These are phyloP conservation scores for Pelargonium myrrhifolium DNA, from an alignment of 441 rosid species.

Conservation along the genomic window DNA sequence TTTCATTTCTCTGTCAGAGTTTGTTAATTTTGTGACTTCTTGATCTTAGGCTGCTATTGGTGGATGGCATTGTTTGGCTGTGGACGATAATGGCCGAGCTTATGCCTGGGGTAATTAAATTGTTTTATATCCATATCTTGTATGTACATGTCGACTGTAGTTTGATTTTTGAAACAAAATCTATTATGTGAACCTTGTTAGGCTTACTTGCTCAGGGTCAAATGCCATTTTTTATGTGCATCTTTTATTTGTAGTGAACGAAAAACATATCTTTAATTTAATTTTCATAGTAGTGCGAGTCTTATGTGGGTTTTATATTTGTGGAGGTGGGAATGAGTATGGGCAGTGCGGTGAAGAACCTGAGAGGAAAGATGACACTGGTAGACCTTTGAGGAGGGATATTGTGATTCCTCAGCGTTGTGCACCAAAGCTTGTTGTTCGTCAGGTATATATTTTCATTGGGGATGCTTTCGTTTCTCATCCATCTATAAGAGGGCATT, in stretches of 20 bases:
- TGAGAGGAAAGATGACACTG: constrained; percentile 73
- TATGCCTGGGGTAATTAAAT: constrained; percentile 97
- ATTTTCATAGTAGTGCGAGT: background rate
- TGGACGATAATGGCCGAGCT: constrained; percentile 92
- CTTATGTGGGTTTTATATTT: constrained; percentile 4
- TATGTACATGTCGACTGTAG: background rate
- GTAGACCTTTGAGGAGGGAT: constrained; percentile 77
- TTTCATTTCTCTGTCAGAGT: background rate
- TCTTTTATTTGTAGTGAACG: background rate
- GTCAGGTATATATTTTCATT: constrained; percentile 51
- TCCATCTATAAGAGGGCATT: background rate
- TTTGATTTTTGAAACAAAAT: background rate
- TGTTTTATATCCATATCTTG: background rate
- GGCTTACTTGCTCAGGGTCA: background rate
- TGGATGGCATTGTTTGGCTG: constrained; percentile 99
- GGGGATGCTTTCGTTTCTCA: background rate
- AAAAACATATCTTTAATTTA: background rate
- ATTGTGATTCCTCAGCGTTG: constrained; percentile 91
- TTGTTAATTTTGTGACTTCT: constrained; percentile 11
- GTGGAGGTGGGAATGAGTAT: constrained; percentile 91
- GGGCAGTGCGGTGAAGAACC: constrained; percentile 99
- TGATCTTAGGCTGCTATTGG: constrained; percentile 83
- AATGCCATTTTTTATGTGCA: background rate
- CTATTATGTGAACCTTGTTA: background rate
- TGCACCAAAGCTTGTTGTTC: constrained; percentile 78